phyloP scores from a whole-genome alignment of 371 early-diverging fungal species.

The Mortierella sp. region DNA sequence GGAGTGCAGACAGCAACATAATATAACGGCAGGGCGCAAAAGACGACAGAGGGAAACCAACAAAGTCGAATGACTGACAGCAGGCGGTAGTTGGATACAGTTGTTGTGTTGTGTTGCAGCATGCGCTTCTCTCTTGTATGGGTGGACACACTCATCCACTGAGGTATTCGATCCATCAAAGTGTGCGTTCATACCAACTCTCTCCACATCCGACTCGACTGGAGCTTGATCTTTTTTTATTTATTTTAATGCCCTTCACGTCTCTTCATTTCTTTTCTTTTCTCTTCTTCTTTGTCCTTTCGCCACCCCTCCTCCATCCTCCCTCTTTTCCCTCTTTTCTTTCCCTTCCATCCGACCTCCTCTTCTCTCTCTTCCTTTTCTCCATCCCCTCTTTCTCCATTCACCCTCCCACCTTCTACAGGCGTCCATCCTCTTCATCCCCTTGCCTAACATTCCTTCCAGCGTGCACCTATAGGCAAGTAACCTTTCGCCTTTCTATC shows the following conservation, averaged over 20 bases:
- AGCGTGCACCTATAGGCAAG: conserved; percentile 22
- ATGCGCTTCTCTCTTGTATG: background rate
- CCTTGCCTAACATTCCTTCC: conserved; percentile 7
- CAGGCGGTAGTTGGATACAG: background rate
- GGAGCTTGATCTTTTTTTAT: background rate
- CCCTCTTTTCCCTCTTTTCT: background rate
- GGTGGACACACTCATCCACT: background rate
- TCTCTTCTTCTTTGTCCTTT: conserved; percentile 10
- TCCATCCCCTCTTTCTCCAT: background rate
- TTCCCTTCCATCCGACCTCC: background rate
- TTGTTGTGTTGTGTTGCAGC: background rate
- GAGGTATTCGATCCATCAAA: background rate
- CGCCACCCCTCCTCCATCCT: background rate
- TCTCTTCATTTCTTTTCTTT: background rate
- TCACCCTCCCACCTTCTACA: conserved; percentile 39
- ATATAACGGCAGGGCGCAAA: background rate
- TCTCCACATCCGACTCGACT: background rate
- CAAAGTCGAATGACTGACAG: background rate
- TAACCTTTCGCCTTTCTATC: background rate
- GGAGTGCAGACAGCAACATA: no score
- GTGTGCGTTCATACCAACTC: background rate
- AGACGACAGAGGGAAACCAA: background rate
- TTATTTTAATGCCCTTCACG: background rate
- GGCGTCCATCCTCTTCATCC: conserved; percentile 16
- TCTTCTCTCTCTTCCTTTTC: conserved; percentile 1